These are phyloP conservation scores for Vigna mungo DNA, from an alignment of 306 rosid genomes.

Conservation along the genomic window DNA sequence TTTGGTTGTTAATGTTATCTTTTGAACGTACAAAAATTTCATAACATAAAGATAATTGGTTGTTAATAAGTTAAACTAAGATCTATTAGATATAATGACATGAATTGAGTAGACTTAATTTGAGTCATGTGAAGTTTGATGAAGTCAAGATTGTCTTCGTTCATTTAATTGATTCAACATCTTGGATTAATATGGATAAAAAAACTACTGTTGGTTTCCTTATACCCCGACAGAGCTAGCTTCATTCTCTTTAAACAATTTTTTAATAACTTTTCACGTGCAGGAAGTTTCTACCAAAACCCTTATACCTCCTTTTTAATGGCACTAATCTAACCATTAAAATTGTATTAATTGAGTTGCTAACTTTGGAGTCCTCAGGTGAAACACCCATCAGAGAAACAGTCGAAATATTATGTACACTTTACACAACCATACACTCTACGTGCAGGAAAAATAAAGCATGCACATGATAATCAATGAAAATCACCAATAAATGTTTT, in stretches of 20 bases:
- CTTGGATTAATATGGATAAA: conserved; percentile 33
- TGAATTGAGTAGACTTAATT: too few species aligned
- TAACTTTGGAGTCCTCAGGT: not conserved
- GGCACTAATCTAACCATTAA: not conserved
- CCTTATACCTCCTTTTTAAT: not conserved
- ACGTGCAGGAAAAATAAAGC: not conserved
- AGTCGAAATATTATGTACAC: not conserved
- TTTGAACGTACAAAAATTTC: conserved; percentile 22
- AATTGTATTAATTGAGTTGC: conserved; percentile 7
- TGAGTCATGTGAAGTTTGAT: conserved; percentile 34
- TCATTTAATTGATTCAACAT: conserved; percentile 6
- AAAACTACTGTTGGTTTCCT: conserved; percentile 38
- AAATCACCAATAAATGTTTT: not conserved
- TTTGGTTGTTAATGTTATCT: not conserved
- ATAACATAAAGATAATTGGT: conserved; percentile 26
- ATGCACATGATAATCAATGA: not conserved
- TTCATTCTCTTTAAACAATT: not conserved
- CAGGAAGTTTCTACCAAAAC: not conserved
- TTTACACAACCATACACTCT: not conserved
- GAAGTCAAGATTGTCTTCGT: conserved; percentile 32
- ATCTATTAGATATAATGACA: conserved; percentile 32
- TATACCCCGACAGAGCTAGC: conserved; percentile 19
- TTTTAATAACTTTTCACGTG: not conserved
- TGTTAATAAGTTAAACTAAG: conserved; percentile 23
- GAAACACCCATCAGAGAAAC: not conserved